phyloP scores from a whole-genome alignment of 192 early-diverging fungal genomes.

The Gamsiella multidivaricata region DNA sequence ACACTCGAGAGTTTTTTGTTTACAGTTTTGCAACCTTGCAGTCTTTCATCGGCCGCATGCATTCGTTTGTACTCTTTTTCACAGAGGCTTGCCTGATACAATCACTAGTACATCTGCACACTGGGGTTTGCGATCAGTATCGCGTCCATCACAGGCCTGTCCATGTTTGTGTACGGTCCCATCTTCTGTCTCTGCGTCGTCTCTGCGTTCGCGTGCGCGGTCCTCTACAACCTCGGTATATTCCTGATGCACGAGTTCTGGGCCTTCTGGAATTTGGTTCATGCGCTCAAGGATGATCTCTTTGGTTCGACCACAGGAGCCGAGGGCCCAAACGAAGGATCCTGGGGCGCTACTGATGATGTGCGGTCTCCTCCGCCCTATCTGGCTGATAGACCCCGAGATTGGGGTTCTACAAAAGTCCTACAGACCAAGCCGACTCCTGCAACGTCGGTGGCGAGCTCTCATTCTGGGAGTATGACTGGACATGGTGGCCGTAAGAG shows the following conservation, averaged over 20 bases:
- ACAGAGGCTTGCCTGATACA: too few species aligned
- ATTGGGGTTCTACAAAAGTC: background rate
- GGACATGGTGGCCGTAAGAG: constrained; percentile 4
- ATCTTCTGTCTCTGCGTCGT: constrained; percentile 11
- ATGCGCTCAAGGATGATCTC: background rate
- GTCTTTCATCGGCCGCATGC: too few species aligned
- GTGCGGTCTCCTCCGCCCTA: background rate
- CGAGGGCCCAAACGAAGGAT: too few species aligned
- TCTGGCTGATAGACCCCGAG: background rate
- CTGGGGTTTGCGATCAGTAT: constrained; percentile 10
- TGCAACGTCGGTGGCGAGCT: background rate
- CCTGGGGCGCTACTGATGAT: too few species aligned
- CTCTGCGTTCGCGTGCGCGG: background rate
- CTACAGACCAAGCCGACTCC: background rate
- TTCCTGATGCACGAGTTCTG: background rate
- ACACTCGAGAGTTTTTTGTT: too few species aligned
- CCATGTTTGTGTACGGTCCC: constrained; percentile 18
- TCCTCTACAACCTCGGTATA: constrained; percentile 1
- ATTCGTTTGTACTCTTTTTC: too few species aligned
- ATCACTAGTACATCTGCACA: constrained; percentile 3
- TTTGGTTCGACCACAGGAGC: background rate
- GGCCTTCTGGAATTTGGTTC: background rate
- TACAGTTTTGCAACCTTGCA: too few species aligned
- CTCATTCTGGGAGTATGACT: background rate
- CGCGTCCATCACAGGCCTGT: background rate